Evolutionary conservation across 305 asterid species (phyloP).

Genomic region (Rubia occidens): DNA sequence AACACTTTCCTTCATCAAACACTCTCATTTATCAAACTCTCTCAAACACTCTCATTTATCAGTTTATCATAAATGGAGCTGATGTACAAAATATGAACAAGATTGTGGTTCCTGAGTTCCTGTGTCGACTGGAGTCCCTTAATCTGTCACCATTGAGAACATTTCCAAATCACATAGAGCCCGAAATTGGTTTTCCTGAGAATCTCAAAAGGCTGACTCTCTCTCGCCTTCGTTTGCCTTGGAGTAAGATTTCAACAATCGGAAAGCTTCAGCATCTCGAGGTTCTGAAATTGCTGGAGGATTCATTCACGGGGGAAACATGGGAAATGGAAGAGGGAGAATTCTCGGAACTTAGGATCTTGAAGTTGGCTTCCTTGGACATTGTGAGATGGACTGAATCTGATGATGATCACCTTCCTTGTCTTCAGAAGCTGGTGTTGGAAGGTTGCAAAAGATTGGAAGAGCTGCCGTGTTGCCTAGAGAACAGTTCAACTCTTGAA

Average conservation of each 20-base stretch:
- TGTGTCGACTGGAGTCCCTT: conserved; percentile 10
- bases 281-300: conserved; percentile 7
- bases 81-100: background rate
- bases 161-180: background rate
- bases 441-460: background rate
- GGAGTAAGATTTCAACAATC: background rate
- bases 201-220: conserved; percentile 4
- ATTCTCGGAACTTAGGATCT: conserved; percentile 4
- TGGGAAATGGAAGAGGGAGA: conserved; percentile 14
- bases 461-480: conserved; percentile 6
- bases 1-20: no score
- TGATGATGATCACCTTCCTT: background rate
- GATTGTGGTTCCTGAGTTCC: background rate
- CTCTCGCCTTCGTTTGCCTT: background rate
- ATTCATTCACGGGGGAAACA: background rate
- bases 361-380: conserved; percentile 12
- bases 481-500: conserved; percentile 2
- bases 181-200: background rate
- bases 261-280: conserved; percentile 12
- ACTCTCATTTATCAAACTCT: no score
- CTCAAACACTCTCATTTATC: no score
- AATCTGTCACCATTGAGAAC: background rate
- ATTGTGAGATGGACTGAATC: background rate
- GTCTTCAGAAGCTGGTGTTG: conserved; percentile 9
- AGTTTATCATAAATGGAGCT: background rate